Conservation (phyloP, 805 yeast genomes). For the Candida awuae region DNA sequence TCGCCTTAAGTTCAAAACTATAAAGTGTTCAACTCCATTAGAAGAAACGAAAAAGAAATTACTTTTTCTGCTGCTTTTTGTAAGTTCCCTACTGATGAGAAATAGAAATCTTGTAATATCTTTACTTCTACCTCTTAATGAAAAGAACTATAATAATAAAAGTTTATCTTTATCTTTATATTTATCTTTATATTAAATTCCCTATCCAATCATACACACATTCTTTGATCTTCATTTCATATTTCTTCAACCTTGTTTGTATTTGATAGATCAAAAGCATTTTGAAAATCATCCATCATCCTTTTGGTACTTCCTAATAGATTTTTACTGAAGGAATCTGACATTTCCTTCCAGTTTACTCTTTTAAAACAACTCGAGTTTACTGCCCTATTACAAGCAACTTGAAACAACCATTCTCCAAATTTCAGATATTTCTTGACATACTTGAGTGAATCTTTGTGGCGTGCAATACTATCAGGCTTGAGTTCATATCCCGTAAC, state of each 20-base stretch:
- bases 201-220: no score
- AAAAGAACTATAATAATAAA: constrained; percentile 6
- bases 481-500: constrained; percentile 57
- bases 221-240: background rate
- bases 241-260: background rate
- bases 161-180: background rate
- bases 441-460: constrained; percentile 34
- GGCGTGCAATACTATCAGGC: constrained; percentile 33
- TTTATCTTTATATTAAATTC: background rate
- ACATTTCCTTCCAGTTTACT: constrained; percentile 21
- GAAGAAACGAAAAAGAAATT: background rate
- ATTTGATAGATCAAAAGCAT: background rate
- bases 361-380: constrained; percentile 42
- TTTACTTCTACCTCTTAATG: constrained; percentile 5
- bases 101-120: background rate
- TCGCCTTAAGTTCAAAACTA: constrained; percentile 8
- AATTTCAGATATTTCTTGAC: constrained; percentile 45
- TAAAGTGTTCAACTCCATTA: constrained; percentile 4
- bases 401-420: constrained; percentile 55
- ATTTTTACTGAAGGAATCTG: constrained; percentile 8
- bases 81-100: constrained; percentile 12
- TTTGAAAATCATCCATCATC: constrained; percentile 8
- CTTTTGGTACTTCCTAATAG: constrained; percentile 3
- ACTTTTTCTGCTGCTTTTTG: no score
- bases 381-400: constrained; percentile 37